Percentiles rank a stretch among this genome's conserved stretches.
phyloP scores from a whole-genome alignment of 495 filamentous ascomycete species.

The Neurospora sp. region DNA sequence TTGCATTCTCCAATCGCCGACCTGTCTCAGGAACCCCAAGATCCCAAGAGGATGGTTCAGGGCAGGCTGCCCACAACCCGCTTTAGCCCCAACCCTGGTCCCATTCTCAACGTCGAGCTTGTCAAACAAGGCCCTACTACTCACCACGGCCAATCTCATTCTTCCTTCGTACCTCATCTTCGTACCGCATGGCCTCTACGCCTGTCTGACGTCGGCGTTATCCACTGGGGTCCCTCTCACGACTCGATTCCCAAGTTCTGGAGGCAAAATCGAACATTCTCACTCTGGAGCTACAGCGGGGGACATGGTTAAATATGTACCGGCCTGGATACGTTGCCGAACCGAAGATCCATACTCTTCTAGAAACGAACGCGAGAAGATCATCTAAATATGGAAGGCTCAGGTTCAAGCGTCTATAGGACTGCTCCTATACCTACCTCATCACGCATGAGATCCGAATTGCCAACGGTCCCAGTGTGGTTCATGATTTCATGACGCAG shows the following conservation, averaged over 20 bases:
- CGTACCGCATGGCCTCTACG: not conserved
- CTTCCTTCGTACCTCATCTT: not conserved
- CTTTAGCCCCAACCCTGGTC: not conserved
- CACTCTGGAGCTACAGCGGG: not conserved
- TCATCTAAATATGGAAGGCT: not conserved
- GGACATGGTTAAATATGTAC: not conserved
- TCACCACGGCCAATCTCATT: not conserved
- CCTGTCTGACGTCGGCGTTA: not conserved
- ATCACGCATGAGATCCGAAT: not conserved
- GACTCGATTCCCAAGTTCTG: not conserved
- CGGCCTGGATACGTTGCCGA: not conserved
- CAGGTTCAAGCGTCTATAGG: not conserved
- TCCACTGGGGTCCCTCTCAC: not conserved
- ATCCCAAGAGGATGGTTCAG: constrained; percentile 24
- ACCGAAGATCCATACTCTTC: not conserved
- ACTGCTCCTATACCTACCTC: not conserved
- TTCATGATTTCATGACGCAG: not conserved
- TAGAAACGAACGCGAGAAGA: not conserved
- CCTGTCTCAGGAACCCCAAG: constrained; percentile 10
- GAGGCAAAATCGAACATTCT: not conserved
- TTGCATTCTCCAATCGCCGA: constrained; percentile 16
- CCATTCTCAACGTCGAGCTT: not conserved
- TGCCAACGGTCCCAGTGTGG: not conserved
- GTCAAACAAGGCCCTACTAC: not conserved
- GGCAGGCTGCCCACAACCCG: not conserved